These are phyloP conservation scores for Inga leiocalycina DNA, from an alignment of 306 rosid genomes.

Conservation along the genomic window DNA sequence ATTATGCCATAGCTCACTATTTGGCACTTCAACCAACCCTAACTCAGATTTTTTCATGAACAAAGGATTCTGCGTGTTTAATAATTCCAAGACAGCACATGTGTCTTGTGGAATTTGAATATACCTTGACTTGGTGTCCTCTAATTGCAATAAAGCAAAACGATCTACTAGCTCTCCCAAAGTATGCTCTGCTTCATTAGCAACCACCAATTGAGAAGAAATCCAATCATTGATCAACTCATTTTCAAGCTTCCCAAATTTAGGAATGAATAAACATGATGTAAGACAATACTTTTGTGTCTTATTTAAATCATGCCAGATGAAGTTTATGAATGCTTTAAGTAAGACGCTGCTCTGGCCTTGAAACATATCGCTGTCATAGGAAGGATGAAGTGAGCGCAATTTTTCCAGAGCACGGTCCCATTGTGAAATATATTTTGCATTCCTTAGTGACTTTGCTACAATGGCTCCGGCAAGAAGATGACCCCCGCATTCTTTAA, in stretches of 20 bases:
- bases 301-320: background rate
- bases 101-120: background rate
- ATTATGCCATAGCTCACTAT: background rate
- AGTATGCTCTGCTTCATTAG: background rate
- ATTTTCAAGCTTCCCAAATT: background rate
- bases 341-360: background rate
- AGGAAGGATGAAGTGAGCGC: background rate
- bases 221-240: constrained; percentile 1
- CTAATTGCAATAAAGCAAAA: background rate
- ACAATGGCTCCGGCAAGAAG: constrained; percentile 15
- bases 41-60: background rate
- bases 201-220: background rate
- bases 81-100: background rate
- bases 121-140: background rate
- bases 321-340: background rate
- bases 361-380: background rate
- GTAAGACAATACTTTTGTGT: background rate
- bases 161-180: background rate
- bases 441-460: background rate
- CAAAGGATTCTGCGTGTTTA: background rate
- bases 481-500: constrained; percentile 19
- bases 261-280: background rate
- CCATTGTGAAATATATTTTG: background rate
- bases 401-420: background rate
- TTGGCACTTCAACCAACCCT: background rate